Conservation (phyloP, 2,329 filamentous ascomycete genomes). For the Zymoseptoria crescenta region DNA sequence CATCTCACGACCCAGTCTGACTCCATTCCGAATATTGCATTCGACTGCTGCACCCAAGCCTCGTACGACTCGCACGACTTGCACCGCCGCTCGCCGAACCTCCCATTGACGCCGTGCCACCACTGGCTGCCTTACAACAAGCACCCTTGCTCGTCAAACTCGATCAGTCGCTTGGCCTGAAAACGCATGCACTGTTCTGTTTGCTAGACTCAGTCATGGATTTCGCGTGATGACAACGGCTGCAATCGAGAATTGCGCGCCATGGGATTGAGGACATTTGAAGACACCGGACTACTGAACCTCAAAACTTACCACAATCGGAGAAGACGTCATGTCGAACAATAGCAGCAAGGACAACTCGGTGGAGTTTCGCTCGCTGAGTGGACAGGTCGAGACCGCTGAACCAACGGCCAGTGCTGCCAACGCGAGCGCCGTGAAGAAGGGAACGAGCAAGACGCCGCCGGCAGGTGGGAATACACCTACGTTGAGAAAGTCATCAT, state of each 20-base stretch:
- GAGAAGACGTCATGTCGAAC: constrained; percentile 24
- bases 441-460: constrained; percentile 6
- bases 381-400: constrained; percentile 30
- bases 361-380: constrained; percentile 31
- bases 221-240: constrained; percentile 6
- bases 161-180: neutral
- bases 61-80: neutral
- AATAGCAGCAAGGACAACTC: constrained; percentile 25
- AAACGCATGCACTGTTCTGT: constrained; percentile 1
- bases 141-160: neutral
- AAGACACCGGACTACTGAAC: neutral
- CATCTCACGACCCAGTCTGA: neutral
- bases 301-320: neutral
- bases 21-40: neutral
- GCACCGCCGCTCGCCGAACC: neutral
- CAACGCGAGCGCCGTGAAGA: constrained; percentile 8
- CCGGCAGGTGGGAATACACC: constrained; percentile 9
- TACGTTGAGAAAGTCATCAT: constrained; percentile 23
- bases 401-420: constrained; percentile 25
- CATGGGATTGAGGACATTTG: constrained; percentile 9
- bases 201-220: constrained; percentile 6
- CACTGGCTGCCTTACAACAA: neutral
- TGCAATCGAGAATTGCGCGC: neutral
- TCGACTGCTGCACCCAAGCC: neutral
- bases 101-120: neutral